Base-by-base conservation (phyloP, 352 stramenopile species). In the Peronospora belbahrii region DNA sequence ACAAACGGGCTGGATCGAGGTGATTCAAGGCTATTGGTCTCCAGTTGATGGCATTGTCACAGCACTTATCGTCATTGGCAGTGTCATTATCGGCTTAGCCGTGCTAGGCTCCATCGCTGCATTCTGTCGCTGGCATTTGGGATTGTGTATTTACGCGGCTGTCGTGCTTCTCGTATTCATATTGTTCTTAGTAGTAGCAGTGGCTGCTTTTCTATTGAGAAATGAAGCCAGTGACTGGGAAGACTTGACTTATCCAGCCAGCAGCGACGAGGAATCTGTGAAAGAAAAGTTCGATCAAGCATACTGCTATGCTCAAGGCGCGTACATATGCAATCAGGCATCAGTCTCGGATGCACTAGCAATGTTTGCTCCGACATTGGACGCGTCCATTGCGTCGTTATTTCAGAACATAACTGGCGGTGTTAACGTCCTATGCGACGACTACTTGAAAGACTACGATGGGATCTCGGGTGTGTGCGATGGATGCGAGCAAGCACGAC, bases 241-340 rank as follows among this genome's bases (percentile, higher is more conserved):
- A 34, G 42, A 31, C 36, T 53, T 59, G 35, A 46, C 48, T 3
- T 88, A 80, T 46, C 74, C 76, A n/a, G 70, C 68, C 17, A 67
- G 51, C 33, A 54, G 37, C 19, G 48, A 70, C 23, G 77, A 89
- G 35, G 46, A 65, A 30, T 53, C 45, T 5, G 54, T 87, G 48
- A 83, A 81, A 60, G 48, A 59, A 23, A 49, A 77, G 23, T 85
- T 89, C 23, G 73, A 89, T 48, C 51, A 74, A 52, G 63, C 53
- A 19, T 87, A 87, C 41, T 89, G 77, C 61, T 85, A 85, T 38
- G 67, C 74, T 14, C 74, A 88, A 63, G 77, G 70, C 44, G 77
- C 65, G 13, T 83, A 78, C 38, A 67, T 88, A 18, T 88, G 77
- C 53, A 86, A 83, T 41, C 45, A 71, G 24, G 70, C 70, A 33